phyloP scores from a whole-genome alignment of 1,284 basidiomycete genomes.

The Thecaphora thlaspeos region DNA sequence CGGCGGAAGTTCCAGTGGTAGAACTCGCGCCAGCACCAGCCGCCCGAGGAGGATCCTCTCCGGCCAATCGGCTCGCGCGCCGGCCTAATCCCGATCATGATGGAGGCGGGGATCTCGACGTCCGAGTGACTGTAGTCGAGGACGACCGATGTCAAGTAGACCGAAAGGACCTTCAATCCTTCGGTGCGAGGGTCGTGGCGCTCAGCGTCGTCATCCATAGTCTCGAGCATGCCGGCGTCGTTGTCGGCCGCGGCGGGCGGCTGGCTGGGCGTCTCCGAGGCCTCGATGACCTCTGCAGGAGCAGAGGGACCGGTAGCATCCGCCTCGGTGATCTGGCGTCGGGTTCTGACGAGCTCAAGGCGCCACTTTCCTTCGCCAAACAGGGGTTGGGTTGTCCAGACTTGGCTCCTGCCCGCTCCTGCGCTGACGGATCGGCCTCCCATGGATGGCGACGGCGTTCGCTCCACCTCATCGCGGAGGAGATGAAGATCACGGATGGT shows the following conservation, averaged over 20 bases:
- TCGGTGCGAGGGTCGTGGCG: neutral
- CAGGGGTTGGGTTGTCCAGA: conserved; percentile 50
- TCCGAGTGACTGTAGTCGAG: conserved; percentile 36
- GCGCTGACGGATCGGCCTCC: conserved; percentile 47
- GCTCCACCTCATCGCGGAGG: conserved; percentile 47
- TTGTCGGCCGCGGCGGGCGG: neutral
- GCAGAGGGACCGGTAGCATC: too few species aligned
- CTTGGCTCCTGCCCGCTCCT: conserved; percentile 44
- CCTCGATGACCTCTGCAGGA: too few species aligned
- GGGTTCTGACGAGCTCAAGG: conserved; percentile 47
- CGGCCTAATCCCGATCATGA: conserved; percentile 45
- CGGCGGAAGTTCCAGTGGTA: conserved; percentile 32
- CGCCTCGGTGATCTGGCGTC: too few species aligned
- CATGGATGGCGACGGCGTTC: conserved; percentile 29
- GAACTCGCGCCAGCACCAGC: conserved; percentile 38
- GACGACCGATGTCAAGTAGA: conserved; percentile 41
- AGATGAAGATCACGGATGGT: conserved; percentile 38
- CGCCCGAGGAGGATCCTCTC: conserved; percentile 12
- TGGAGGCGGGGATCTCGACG: conserved; percentile 32
- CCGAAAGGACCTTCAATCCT: conserved; percentile 38
- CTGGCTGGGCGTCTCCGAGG: too few species aligned
- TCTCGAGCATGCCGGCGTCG: neutral
- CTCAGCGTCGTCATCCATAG: neutral
- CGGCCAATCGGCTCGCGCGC: conserved; percentile 8
- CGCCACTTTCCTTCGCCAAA: conserved; percentile 56